Percentiles rank a stretch among this genome's conserved stretches.
Conservation (phyloP, 2,329 filamentous ascomycete species). For the Chaetomium sp. region DNA sequence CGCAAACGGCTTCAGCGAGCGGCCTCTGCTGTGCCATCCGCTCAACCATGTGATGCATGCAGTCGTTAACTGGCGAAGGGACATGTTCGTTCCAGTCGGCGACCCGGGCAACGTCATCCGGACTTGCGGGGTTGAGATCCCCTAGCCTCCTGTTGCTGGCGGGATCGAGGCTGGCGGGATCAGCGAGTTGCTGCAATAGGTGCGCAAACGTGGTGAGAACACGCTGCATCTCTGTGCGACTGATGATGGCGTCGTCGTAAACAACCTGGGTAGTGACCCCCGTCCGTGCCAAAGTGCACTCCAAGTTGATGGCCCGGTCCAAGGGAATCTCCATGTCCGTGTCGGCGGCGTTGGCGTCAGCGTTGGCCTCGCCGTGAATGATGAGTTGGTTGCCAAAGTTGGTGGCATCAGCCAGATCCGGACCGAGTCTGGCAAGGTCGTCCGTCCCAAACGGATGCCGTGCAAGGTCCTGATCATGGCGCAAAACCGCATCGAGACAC, state of each 20-base stretch:
- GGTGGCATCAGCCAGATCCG: background rate
- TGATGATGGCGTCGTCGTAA: slow-evolving; percentile 3
- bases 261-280: background rate
- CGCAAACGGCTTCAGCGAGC: slow-evolving; percentile 12
- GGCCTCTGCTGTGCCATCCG: background rate
- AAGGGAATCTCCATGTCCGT: background rate
- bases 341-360: background rate
- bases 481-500: background rate
- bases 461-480: background rate
- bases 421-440: background rate
- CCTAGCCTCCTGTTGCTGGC: background rate
- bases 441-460: background rate
- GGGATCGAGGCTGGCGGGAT: background rate
- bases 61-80: background rate
- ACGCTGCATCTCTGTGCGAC: background rate
- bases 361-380: background rate
- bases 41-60: slow-evolving; percentile 1
- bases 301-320: slow-evolving; percentile 1
- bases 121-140: background rate
- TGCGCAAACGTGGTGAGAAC: background rate
- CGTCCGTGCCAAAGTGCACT: background rate
- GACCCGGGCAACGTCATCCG: background rate
- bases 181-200: background rate
- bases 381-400: slow-evolving; percentile 2
- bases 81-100: background rate